Base-by-base conservation (phyloP, 2,329 filamentous ascomycete genomes). In the Xylariaceae sp. region DNA sequence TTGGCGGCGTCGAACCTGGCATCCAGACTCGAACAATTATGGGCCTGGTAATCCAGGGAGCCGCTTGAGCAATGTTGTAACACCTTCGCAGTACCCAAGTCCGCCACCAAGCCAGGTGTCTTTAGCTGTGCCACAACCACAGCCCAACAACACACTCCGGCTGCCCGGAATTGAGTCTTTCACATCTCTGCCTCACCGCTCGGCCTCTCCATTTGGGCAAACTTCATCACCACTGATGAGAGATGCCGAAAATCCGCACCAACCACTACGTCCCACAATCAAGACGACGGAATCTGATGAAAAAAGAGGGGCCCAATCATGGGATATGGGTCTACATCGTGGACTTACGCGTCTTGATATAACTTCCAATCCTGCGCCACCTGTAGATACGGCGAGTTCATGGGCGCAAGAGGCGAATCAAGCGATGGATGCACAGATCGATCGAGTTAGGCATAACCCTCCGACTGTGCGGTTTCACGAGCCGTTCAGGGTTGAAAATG, bases 161-260 rank as follows among this genome's bases (percentile, higher is more conserved):
- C 77, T 96, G 12, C 91, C 91, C 1, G 90, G 91, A 12, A 96
- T 96, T 57, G 90, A 95, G 66, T 95, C 89, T 14, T 96, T 96
- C 60, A 90, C 92, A 62, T 85, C 89, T 48, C 75, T 88, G 19
- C 86, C 83, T 22, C 79, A 80, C 50, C 80, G 79, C 17, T 78
- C 83, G 1, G 66, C 75, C 11, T 81, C 87, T 0, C 83, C 85
- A 7, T 79, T 81, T 1, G 78, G 82, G 43, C 81, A 85, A 42
- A 78, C 79, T 47, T 75, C 81, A 2, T 90, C 88, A 45, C 88
- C 90, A 0, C 91, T 94, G 88, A 80, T 87, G 62, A 71, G 90
- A 10, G 89, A 95, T 58, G 61, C 71, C 32, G 66, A 79, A 60
- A 32, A 70, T 52, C 58, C 70, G 65, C 69, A 68, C 44, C 58